phyloP scores from a whole-genome alignment of 768 basidiomycete genomes.

The Hericium coralloides region DNA sequence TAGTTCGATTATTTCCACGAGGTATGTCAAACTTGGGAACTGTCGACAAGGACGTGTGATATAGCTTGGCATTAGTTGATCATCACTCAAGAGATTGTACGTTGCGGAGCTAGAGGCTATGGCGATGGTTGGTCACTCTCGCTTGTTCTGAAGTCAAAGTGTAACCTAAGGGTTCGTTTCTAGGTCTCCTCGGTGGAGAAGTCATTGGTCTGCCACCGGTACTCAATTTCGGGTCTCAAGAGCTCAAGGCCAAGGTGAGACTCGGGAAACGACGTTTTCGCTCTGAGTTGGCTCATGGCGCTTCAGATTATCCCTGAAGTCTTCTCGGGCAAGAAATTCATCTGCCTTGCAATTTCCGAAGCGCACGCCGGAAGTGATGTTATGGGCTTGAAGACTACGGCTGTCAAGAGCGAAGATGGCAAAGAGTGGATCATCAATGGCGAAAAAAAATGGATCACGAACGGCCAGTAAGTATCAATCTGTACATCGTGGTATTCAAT shows the following conservation, averaged over 20 bases:
- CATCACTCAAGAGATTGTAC: slow-evolving; percentile 66
- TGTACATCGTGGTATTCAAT: not conserved
- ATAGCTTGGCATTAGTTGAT: slow-evolving; percentile 39
- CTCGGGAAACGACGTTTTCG: not conserved
- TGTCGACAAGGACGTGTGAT: too few relatives aligned
- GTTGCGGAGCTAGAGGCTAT: slow-evolving; percentile 70
- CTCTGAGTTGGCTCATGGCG: not conserved
- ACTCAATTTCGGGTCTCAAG: slow-evolving; percentile 69
- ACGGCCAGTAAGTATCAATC: slow-evolving; percentile 41
- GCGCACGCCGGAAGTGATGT: slow-evolving; percentile 87
- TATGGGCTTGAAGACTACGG: slow-evolving; percentile 69
- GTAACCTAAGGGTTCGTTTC: not conserved
- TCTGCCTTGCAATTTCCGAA: slow-evolving; percentile 82
- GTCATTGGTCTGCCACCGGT: slow-evolving; percentile 83
- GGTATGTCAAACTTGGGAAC: slow-evolving; percentile 19
- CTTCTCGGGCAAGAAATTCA: slow-evolving; percentile 70
- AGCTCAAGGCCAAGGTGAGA: slow-evolving; percentile 39
- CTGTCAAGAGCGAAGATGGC: slow-evolving; percentile 73
- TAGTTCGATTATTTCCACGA: slow-evolving; percentile 87
- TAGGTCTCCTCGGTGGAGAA: slow-evolving; percentile 55
- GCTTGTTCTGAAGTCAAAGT: slow-evolving; percentile 25
- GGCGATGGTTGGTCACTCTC: slow-evolving; percentile 45
- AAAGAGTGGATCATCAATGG: slow-evolving; percentile 82
- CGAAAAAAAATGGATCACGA: slow-evolving; percentile 83
- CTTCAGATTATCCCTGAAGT: slow-evolving; percentile 48